Evolutionary conservation across 805 yeast species (phyloP), one percentile per base, ranked within the genome.

Genomic region (Scheffersomyces ergatensis): DNA sequence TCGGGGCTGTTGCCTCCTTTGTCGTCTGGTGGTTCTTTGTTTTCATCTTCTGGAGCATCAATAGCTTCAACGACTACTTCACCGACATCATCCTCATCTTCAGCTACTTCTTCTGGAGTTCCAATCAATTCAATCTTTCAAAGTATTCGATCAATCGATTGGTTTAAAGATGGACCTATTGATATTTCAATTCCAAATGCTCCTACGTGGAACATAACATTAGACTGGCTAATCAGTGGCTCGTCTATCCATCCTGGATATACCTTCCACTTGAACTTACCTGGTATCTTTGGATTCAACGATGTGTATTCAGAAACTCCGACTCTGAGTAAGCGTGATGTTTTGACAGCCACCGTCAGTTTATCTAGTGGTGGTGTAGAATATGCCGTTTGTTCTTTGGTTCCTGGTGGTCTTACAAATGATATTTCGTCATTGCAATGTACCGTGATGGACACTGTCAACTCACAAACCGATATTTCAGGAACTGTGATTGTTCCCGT

Each of bases 391-490:
- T 25, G 29, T 25, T 5, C 8, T 9, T 25, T 25, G 13, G 14
- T 25, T 25, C 5, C 29, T 11, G 29, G 14, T 25, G 29, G 29
- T 25, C 5, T 12, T 7, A 12, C 8, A 7, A 13, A 14, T 25
- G 13, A 6, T 7, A 9, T 14, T 5, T 52, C 58, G 12, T 26
- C 36, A 33, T 31, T 60, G 13, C 34, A 39, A 11, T 60, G 65
- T 55, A 40, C 39, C 2, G 54, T 49, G 13, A 18, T 51, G 3
- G 30, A 36, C 29, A 24, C 17, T 15, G 49, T 60, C 5, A 34
- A 29, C 2, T 7, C 29, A 11, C 14, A 13, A 9, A 25, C 29
- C 5, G 14, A 7, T 9, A 12, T 25, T 25, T 7, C 11, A 15
- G 37, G 37, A 23, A 23, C 6, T 13, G 3, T 34, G 4, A 14